phyloP scores from a whole-genome alignment of 495 filamentous ascomycete genomes.

The Aspergillus leporis region DNA sequence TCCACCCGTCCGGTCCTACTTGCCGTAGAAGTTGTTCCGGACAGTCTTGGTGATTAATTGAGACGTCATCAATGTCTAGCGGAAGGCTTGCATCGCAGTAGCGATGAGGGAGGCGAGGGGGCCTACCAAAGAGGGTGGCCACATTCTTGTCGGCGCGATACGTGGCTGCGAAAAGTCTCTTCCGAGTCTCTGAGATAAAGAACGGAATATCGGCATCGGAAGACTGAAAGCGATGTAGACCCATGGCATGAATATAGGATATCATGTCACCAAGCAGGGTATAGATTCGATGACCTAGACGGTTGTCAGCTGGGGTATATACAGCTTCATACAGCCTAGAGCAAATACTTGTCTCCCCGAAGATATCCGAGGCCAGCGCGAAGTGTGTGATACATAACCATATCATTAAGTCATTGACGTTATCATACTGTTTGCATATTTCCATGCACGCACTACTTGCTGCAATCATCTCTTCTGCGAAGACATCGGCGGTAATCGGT shows the following conservation, averaged over 20 bases:
- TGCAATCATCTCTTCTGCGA: constrained; percentile 10
- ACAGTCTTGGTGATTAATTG: constrained; percentile 37
- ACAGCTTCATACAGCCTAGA: not conserved
- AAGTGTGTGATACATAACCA: constrained; percentile 6
- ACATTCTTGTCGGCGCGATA: constrained; percentile 46
- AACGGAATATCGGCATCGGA: constrained; percentile 35
- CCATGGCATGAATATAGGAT: constrained; percentile 1
- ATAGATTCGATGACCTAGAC: constrained; percentile 33
- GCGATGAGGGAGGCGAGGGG: constrained; percentile 44
- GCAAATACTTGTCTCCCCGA: constrained; percentile 1
- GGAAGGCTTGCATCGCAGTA: constrained; percentile 52
- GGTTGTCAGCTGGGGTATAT: not conserved
- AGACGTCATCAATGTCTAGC: constrained; percentile 47
- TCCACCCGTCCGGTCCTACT: constrained; percentile 49
- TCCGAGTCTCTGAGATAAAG: constrained; percentile 42
- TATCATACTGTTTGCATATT: constrained; percentile 8
- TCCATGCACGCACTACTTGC: constrained; percentile 11
- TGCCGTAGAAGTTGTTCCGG: constrained; percentile 26
- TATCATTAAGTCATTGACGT: constrained; percentile 8
- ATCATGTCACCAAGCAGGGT: constrained; percentile 45
- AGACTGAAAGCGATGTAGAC: constrained; percentile 15
- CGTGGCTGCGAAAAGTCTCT: constrained; percentile 43
- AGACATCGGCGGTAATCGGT: not conserved
- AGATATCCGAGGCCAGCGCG: not conserved
- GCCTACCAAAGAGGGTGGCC: constrained; percentile 49